Base-by-base conservation (phyloP, 1,284 basidiomycete genomes). In the Ganoderma resinaceum region DNA sequence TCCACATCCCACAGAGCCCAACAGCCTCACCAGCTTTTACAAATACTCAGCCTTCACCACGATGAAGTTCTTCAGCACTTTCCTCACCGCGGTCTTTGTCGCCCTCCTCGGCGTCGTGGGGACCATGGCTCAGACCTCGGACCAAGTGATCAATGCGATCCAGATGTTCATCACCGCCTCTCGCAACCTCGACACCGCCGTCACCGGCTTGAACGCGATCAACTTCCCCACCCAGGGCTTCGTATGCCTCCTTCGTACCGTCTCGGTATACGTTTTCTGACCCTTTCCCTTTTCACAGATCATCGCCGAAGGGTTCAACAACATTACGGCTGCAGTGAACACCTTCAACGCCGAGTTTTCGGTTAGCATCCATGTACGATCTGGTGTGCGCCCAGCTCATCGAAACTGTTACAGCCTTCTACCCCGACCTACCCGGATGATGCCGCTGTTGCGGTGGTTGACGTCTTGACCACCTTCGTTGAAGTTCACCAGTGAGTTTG, bases 401-500 rank as follows among this genome's bases (percentile, higher is more conserved):
- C 23, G n/a, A 12, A 18, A 38, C 18, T 4, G 16, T 42, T 12
- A 26, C 5, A 60, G 58, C 38, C 58, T 38, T 18, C 37, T 16
- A 60, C 58, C n/a, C 37, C 58, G 23, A 12, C 23, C 2, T 60
- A 40, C 38, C 58, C 58, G n/a, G 38, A 60, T 8, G 23, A 38
- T 14, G 58, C 35, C 35, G 58, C 58, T n/a, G 12, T 40, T 16
- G 37, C 37, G 58, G 37, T 60, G 11, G 58, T 60, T 38, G 37
- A 60, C 16, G 38, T 60, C n/a, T 40, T 60, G 58, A 60, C 58
- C n/a, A 40, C 35, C 11, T 60, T 60, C 58, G 58, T 60, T 7
- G 6, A 60, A 12, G 58, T 60, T 38, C 58, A 60, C 23, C 58
- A 60, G 58, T 60, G 14, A 38, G 58, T 9, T 26, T 23, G 7